These are phyloP conservation scores for Royoungia palumana DNA, from an alignment of 768 basidiomycete genomes.

Conservation along the genomic window DNA sequence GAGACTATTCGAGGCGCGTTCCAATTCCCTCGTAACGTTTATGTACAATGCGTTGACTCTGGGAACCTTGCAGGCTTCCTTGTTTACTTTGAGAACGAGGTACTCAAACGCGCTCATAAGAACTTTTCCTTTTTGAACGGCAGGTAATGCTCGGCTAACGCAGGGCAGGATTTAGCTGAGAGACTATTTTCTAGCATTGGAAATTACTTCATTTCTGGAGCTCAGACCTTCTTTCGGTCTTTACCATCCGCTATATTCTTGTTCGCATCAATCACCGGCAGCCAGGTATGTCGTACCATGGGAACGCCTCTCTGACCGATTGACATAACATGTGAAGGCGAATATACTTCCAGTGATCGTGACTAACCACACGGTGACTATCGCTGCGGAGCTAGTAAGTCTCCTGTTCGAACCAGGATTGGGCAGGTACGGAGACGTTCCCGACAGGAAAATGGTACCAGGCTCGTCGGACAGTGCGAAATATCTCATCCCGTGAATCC, in stretches of 20 bases:
- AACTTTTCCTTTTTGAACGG: constrained; percentile 93
- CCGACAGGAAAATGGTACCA: constrained; percentile 64
- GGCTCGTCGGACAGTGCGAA: constrained; percentile 88
- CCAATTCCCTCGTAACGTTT: neutral
- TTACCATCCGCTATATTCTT: constrained; percentile 92
- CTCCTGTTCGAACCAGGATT: constrained; percentile 49
- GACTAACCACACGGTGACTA: constrained; percentile 94
- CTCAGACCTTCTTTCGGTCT: constrained; percentile 87
- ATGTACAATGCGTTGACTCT: neutral
- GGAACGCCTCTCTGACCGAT: constrained; percentile 9
- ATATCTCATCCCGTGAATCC: constrained; percentile 78
- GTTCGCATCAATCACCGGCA: constrained; percentile 87
- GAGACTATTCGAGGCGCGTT: constrained; percentile 81
- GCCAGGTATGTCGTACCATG: constrained; percentile 43
- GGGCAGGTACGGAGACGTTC: constrained; percentile 12
- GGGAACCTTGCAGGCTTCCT: constrained; percentile 64
- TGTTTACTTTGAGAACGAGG: constrained; percentile 86
- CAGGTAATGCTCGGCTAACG: constrained; percentile 42
- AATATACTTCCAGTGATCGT: constrained; percentile 88
- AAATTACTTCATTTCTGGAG: constrained; percentile 88
- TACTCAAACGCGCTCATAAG: constrained; percentile 87
- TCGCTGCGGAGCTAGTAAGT: constrained; percentile 80
- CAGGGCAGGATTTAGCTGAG: constrained; percentile 1
- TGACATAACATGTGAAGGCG: constrained; percentile 40
- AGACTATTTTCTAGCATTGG: constrained; percentile 54